Conservation (phyloP, 139 green algal species). For the Tetradesmus obliquus region DNA sequence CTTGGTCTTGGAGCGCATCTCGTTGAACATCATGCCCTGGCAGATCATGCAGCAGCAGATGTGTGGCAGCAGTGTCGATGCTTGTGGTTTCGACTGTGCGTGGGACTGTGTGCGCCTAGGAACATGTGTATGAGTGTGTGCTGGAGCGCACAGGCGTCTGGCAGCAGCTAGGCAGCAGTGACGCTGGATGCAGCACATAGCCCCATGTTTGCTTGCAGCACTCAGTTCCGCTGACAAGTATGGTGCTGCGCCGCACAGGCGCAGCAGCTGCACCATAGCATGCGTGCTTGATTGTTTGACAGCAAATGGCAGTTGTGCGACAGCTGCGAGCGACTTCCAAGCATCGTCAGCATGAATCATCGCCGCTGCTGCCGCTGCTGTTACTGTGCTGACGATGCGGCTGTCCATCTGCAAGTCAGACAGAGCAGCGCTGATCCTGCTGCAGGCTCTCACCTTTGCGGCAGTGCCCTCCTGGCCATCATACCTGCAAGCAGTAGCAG, state of each 20-base stretch:
- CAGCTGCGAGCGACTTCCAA: neutral
- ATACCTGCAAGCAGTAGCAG: constrained; percentile 49
- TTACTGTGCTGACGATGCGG: neutral
- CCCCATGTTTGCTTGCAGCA: neutral
- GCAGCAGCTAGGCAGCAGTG: neutral
- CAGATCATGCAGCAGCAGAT: neutral
- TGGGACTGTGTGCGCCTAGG: no score
- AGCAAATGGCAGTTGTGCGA: neutral
- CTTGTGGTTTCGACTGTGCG: no score
- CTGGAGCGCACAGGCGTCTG: neutral
- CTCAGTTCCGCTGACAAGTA: neutral
- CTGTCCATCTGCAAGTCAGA: neutral
- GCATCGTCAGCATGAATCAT: neutral
- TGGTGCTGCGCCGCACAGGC: neutral
- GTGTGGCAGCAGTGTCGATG: neutral
- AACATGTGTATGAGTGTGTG: no score
- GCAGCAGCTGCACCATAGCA: neutral
- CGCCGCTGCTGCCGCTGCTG: neutral
- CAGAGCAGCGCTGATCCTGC: neutral
- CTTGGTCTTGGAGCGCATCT: constrained; percentile 96
- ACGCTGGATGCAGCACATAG: neutral
- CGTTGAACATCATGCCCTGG: constrained; percentile 92
- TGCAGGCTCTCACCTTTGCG: constrained; percentile 50
- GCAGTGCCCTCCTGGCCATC: constrained; percentile 77
- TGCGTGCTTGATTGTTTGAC: neutral